Evolutionary conservation across 495 filamentous ascomycete genomes (phyloP).

Genomic region (Aspergillus hancockii): DNA sequence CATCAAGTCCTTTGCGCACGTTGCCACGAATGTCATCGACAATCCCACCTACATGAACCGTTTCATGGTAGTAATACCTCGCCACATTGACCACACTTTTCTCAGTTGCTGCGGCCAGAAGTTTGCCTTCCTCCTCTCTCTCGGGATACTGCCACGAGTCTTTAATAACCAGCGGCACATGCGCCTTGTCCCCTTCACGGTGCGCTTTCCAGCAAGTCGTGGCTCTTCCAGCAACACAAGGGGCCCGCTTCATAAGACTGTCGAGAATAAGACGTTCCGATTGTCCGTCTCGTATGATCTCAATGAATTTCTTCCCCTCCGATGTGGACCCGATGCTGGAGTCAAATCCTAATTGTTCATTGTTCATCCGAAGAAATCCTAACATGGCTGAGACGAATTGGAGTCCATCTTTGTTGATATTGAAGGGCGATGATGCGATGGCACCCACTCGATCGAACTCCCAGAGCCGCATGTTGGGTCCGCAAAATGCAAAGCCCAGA

Average conservation of each 20-base stretch:
- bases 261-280: constrained; percentile 46
- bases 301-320: constrained; percentile 34
- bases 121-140: constrained; percentile 42
- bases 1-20: constrained; percentile 30
- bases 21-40: constrained; percentile 30
- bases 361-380: constrained; percentile 43
- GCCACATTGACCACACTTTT: constrained; percentile 30
- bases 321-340: constrained; percentile 34
- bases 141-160: constrained; percentile 52
- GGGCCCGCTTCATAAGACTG: constrained; percentile 33
- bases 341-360: constrained; percentile 48
- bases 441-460: constrained; percentile 47
- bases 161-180: constrained; percentile 44
- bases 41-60: constrained; percentile 22
- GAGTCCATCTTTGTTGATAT: constrained; percentile 47
- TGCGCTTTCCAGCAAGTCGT: constrained; percentile 51
- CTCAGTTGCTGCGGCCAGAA: constrained; percentile 31
- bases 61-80: constrained; percentile 37
- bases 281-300: constrained; percentile 32
- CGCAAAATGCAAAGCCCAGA: constrained; percentile 22
- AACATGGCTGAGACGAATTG: constrained; percentile 47
- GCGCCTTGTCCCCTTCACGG: constrained; percentile 29
- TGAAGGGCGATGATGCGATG: constrained; percentile 43
- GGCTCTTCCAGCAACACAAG: constrained; percentile 42
- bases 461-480: constrained; percentile 22